phyloP scores from a whole-genome alignment of 164 flowering plant genomes.

The Vitis riparia region DNA sequence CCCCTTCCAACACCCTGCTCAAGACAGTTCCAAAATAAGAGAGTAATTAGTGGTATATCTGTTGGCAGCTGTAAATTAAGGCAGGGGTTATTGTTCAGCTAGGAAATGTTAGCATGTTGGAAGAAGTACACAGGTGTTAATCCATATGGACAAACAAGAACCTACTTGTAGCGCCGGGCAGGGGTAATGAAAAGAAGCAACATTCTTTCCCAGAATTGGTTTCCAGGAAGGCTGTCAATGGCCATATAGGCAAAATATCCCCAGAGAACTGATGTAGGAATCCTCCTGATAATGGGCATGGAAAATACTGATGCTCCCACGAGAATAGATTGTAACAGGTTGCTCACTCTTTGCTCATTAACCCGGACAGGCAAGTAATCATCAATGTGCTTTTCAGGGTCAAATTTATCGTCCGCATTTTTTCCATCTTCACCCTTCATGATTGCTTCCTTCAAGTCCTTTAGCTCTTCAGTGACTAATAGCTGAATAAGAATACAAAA shows the following conservation, averaged over 20 bases:
- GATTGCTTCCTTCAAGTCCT: constrained; percentile 9
- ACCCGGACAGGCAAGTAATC: constrained; percentile 73
- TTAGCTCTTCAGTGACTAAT: background rate
- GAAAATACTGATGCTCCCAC: constrained; percentile 45
- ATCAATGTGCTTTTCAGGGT: constrained; percentile 72
- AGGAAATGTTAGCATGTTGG: no score
- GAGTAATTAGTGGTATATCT: background rate
- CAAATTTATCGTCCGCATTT: constrained; percentile 31
- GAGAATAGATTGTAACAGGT: constrained; percentile 63
- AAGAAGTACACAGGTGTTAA: background rate
- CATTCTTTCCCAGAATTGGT: constrained; percentile 80
- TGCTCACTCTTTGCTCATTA: constrained; percentile 77
- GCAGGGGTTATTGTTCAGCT: no score
- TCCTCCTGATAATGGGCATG: constrained; percentile 51
- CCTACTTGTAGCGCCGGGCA: constrained; percentile 61
- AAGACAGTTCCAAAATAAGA: constrained; percentile 12
- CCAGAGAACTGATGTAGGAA: constrained; percentile 71
- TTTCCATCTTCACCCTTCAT: constrained; percentile 23
- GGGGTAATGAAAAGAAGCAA: constrained; percentile 63
- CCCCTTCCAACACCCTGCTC: constrained; percentile 53
- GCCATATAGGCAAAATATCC: constrained; percentile 87
- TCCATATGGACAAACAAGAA: background rate
- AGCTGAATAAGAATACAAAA: background rate
- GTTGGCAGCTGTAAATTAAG: no score
- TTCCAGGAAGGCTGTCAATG: constrained; percentile 82